These are phyloP conservation scores for Ceratocystis ficicola DNA, from an alignment of 2,329 filamentous ascomycete genomes.

Conservation along the genomic window DNA sequence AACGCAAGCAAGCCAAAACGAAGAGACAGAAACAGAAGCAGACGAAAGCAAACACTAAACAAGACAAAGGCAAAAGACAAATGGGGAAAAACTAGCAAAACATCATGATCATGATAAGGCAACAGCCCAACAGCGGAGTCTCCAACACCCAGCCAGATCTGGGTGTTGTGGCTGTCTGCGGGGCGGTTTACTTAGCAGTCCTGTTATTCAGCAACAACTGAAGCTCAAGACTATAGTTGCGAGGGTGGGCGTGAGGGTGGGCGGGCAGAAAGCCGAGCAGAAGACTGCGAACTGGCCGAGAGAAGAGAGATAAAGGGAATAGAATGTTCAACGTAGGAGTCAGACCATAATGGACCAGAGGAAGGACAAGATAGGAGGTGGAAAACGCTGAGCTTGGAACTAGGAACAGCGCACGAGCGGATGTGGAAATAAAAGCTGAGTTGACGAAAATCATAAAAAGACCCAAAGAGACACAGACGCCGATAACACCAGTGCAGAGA, in stretches of 20 bases:
- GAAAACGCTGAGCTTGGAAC: neutral
- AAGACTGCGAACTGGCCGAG: no score
- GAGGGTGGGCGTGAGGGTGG: neutral
- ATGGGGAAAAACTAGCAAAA: neutral
- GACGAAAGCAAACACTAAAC: neutral
- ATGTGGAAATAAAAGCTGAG: neutral
- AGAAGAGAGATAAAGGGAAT: no score
- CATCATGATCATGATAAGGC: neutral
- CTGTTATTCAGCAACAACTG: neutral
- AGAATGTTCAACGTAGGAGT: no score
- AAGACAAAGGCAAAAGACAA: neutral
- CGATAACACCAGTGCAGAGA: conserved; percentile 7
- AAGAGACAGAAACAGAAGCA: neutral
- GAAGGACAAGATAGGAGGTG: neutral
- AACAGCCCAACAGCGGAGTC: neutral
- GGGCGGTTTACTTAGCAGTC: no score
- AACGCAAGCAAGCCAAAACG: neutral
- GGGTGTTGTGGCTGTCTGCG: neutral
- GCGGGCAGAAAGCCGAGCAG: neutral
- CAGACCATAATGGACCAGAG: no score
- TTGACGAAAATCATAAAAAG: neutral
- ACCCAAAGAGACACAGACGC: neutral
- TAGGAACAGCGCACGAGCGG: neutral
- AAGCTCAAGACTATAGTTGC: neutral
- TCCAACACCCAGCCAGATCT: neutral